Base-by-base conservation (phyloP, 2,329 filamentous ascomycete genomes). In the Trichoderma atroviride region DNA sequence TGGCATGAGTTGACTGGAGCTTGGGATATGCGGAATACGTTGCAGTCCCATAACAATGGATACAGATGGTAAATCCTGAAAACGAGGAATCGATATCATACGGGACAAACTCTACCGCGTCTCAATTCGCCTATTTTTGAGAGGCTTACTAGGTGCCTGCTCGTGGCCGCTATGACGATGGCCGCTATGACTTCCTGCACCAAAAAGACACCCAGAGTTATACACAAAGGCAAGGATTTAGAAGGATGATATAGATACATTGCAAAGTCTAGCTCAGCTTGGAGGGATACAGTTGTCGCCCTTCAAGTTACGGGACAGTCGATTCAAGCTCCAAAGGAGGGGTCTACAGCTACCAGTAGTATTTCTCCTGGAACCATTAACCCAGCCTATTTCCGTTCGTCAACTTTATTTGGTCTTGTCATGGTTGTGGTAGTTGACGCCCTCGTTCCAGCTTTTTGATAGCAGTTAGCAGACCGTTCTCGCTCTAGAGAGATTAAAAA, bases 391-490 rank as follows among this genome's bases (percentile, higher is more conserved):
- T 43, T 43, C 40, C 16, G 14, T 19, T 43, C 40, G 7, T 19
- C 40, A 43, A 43, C 40, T 43, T 43, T 43, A 43, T 70, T 79
- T 76, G 71, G 80, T 78, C 88, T 92, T 93, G 85, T 96, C 91
- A 85, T 91, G 92, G 86, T 97, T 94, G 90, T 98, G 94, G 86
- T 97, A 95, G 90, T 98, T 98, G 86, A 97, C 94, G 70, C 86
- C 87, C 74, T 90, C 86, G 84, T 98, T 98, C 96, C 96, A 99
- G 91, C 92, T 93, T 68, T n/a, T 58, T 27, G 31, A 16, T 16
- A 40, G 16, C 19, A n/a, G 31, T 19, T 27, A 27, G 35, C 52
- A 11, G 6, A 35, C 33, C 10, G 1, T 31, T 40, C 24, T 33
- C 29, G 31, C 35, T 37, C 29, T 50, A 52, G 7, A 24, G 10